A percentile compares a stretch with the other conserved stretches of the same genome.
phyloP scores from a whole-genome alignment of 2,329 filamentous ascomycete genomes.

The Exophiala bonariae region DNA sequence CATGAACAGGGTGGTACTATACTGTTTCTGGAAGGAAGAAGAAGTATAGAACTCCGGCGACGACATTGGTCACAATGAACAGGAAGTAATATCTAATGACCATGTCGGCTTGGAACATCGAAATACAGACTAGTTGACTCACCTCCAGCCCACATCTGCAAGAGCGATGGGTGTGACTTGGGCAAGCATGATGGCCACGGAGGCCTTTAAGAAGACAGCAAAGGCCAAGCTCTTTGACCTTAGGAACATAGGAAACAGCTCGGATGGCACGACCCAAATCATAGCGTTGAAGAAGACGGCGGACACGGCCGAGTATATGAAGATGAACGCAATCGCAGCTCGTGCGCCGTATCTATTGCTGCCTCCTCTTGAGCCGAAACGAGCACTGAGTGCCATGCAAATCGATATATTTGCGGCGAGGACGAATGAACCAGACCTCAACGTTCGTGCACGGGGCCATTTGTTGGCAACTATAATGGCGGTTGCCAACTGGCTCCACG shows the following conservation, averaged over 20 bases:
- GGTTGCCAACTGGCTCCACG: no score
- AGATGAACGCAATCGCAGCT: constrained; percentile 39
- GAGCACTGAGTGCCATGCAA: constrained; percentile 30
- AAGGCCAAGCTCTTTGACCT: constrained; percentile 34
- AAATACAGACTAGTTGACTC: no score
- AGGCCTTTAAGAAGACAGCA: constrained; percentile 33
- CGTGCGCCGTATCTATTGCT: constrained; percentile 30
- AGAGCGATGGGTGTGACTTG: constrained; percentile 39
- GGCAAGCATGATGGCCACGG: constrained; percentile 32
- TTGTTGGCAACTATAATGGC: constrained; percentile 35
- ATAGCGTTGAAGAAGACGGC: constrained; percentile 41
- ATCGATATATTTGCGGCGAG: constrained; percentile 31
- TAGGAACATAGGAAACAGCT: constrained; percentile 36
- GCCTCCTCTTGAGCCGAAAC: constrained; percentile 18
- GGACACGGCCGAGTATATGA: constrained; percentile 38
- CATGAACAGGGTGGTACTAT: no score
- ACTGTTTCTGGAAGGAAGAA: no score
- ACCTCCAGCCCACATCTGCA: constrained; percentile 38
- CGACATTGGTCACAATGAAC: no score
- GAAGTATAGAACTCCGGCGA: no score
- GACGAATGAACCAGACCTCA: constrained; percentile 33
- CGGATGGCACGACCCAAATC: constrained; percentile 36
- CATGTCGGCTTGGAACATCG: no score
- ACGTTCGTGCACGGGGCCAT: constrained; percentile 35
- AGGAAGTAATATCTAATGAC: no score